phyloP scores from a whole-genome alignment of 1,139 yeast genomes.

The Saccharomyces hybrid region DNA sequence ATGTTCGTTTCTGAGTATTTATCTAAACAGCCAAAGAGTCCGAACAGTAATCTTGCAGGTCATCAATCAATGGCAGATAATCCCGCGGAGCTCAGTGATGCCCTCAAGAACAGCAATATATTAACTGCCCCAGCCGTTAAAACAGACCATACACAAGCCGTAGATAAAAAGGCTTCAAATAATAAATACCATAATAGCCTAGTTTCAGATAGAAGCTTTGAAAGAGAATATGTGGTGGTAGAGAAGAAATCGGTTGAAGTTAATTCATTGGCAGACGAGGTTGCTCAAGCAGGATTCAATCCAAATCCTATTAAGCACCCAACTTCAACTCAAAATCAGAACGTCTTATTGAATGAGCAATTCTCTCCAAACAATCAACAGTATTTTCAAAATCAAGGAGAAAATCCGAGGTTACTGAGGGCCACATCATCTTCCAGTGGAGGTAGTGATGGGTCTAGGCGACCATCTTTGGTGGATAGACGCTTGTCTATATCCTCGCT shows the following conservation, averaged over 20 bases:
- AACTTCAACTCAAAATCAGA: not conserved
- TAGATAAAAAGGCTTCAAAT: not conserved
- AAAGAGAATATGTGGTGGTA: constrained; percentile 85
- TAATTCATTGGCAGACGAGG: constrained; percentile 87
- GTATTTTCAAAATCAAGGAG: constrained; percentile 1
- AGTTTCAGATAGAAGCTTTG: constrained; percentile 33
- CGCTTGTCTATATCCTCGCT: constrained; percentile 56
- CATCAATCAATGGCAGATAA: not conserved
- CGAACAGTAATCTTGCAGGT: not conserved
- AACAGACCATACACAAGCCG: not conserved
- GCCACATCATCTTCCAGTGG: constrained; percentile 21
- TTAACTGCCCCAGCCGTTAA: not conserved
- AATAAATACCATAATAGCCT: not conserved
- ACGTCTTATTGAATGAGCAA: not conserved
- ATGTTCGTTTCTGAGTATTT: constrained; percentile 77
- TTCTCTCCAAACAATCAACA: not conserved
- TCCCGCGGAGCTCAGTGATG: not conserved
- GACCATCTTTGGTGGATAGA: constrained; percentile 43
- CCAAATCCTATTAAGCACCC: constrained; percentile 1
- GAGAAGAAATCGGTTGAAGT: constrained; percentile 93
- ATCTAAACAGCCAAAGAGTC: not conserved
- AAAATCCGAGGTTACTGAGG: not conserved
- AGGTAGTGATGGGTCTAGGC: constrained; percentile 23
- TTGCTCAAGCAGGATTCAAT: constrained; percentile 61
- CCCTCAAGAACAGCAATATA: not conserved